Percentiles rank a stretch among this genome's conserved stretches.
Evolutionary conservation across 2,329 filamentous ascomycete genomes (phyloP).

Genomic region (Monilinia aucupariae): DNA sequence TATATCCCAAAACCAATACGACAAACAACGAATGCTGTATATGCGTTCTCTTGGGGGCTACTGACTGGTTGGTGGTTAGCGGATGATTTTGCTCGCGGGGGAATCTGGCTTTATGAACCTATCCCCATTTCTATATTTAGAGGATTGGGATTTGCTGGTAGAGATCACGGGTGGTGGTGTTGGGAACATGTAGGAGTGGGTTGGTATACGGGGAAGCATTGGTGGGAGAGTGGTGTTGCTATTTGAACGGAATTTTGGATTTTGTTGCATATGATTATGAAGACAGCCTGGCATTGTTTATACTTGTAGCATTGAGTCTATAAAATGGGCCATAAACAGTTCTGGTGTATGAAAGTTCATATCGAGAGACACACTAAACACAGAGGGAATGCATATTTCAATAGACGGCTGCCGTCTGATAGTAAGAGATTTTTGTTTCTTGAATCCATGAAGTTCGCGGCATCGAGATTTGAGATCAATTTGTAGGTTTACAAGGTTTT

Average conservation of each 20-base stretch:
- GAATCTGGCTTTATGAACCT: constrained; percentile 76
- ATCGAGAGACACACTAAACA: background rate
- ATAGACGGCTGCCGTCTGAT: background rate
- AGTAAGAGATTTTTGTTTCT: background rate
- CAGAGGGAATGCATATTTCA: background rate
- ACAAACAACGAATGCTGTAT: constrained; percentile 54
- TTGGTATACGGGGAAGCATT: constrained; percentile 56
- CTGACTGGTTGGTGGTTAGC: constrained; percentile 59
- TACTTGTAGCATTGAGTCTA: background rate
- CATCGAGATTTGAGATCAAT: background rate
- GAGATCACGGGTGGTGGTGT: constrained; percentile 61
- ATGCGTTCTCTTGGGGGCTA: constrained; percentile 62
- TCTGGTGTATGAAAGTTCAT: background rate
- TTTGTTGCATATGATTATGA: background rate
- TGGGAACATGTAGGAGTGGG: constrained; percentile 50
- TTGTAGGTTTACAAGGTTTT: background rate
- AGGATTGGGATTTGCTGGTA: constrained; percentile 56
- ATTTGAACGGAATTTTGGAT: background rate
- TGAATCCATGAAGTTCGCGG: background rate
- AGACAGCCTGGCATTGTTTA: background rate
- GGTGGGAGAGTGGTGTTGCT: constrained; percentile 46
- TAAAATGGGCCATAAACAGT: too few relatives aligned
- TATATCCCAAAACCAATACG: constrained; percentile 43
- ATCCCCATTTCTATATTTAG: constrained; percentile 70
- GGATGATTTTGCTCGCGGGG: constrained; percentile 69